Base-by-base conservation (phyloP, 371 early-diverging fungal species). In the Haplosporangium sp. region DNA sequence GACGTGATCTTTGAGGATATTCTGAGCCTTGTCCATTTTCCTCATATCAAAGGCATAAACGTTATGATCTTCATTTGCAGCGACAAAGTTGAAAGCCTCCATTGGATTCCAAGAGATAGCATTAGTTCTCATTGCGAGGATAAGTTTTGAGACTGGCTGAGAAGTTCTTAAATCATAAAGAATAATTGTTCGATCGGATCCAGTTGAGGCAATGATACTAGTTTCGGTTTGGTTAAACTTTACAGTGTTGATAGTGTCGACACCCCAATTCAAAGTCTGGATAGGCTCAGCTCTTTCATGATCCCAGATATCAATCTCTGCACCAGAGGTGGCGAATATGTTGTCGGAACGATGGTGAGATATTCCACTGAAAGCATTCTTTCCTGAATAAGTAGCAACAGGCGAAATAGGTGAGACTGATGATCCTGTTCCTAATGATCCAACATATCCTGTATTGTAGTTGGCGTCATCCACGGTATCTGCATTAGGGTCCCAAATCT, bases 51-150 rank as follows among this genome's bases (percentile, higher is more conserved):
- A 97, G 2, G 91, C 90, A 85, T 99, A 99, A 57, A 91, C 88
- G 77, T 97, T 98, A 81, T 96, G 96, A 88, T 99, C 98, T 88
- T 99, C 99, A 86, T 96, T 99, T n/a, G 95, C 90, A 0, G 92
- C 92, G 34, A 94, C 91, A 85, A 99, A 98, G 67, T 91, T 94
- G 81, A 91, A 95, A 0, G 99, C 96, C 83, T 97, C 98, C 93
- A 97, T 95, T 2, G 99, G 99, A 82, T 99, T 99, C 98, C 99
- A 99, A 17, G 95, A 90, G 64, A 99, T 90, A 11, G 97, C 95
- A 82, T 99, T 99, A 34, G 96, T 92, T 69, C 91, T 90, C 86
- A 97, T 86, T 64, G 87, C 82, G 37, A 67, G 17, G 58, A 60
- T 44, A 65, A 72, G 10, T 73, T 76, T 74, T 1, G 74, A 65